phyloP scores from a whole-genome alignment of 805 yeast genomes.

The Myxozyma neotropica region DNA sequence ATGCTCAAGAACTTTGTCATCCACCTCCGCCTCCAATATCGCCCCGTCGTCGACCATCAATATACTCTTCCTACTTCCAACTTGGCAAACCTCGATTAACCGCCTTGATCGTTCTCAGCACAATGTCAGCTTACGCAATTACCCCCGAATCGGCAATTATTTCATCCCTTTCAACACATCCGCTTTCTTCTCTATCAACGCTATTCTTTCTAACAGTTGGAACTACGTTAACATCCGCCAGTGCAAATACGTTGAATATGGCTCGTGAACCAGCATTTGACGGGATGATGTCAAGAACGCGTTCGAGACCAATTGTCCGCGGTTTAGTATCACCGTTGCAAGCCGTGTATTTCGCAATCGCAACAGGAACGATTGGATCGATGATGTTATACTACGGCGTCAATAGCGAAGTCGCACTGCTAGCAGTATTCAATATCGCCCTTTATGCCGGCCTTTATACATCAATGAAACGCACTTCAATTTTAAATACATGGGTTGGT shows the following conservation, averaged over 20 bases:
- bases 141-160: constrained; percentile 66
- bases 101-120: constrained; percentile 81
- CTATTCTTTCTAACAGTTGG: constrained; percentile 77
- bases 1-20: constrained; percentile 9
- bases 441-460: constrained; percentile 92
- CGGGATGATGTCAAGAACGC: constrained; percentile 81
- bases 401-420: constrained; percentile 75
- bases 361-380: constrained; percentile 72
- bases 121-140: constrained; percentile 90
- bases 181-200: constrained; percentile 45
- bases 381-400: constrained; percentile 74
- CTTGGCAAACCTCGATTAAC: constrained; percentile 91
- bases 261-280: constrained; percentile 94
- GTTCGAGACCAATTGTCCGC: constrained; percentile 84
- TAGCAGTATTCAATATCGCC: constrained; percentile 80
- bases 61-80: constrained; percentile 55
- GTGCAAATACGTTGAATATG: constrained; percentile 97
- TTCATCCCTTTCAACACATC: constrained; percentile 1
- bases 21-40: constrained; percentile 9
- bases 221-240: constrained; percentile 83
- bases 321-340: constrained; percentile 74
- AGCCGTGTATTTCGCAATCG: constrained; percentile 78
- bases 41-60: constrained; percentile 13
- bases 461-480: constrained; percentile 79
- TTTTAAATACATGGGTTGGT: constrained; percentile 96